Evolutionary conservation across 257 asterid genomes (phyloP).

Genomic region (Thymus mandschuricus): DNA sequence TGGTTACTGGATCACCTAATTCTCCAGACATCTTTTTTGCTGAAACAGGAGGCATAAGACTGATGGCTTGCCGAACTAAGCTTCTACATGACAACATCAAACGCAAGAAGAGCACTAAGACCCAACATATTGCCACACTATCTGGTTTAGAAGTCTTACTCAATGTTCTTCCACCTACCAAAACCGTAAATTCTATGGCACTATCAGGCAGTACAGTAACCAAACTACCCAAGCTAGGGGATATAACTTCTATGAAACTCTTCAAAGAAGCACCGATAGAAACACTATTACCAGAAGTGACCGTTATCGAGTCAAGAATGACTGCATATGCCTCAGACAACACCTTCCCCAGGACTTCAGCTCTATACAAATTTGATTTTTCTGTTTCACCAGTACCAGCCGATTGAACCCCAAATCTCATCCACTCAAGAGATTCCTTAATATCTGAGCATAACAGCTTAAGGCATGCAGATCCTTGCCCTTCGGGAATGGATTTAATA

Average conservation of each 20-base stretch:
- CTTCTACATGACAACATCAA: slow-evolving; percentile 67
- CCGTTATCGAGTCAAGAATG: slow-evolving; percentile 71
- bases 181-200: slow-evolving; percentile 43
- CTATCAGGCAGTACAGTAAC: slow-evolving; percentile 47
- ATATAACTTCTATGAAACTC: slow-evolving; percentile 55
- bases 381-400: slow-evolving; percentile 37
- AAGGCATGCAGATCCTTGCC: slow-evolving; percentile 85
- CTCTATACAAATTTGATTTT: slow-evolving; percentile 42
- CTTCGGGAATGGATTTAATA: slow-evolving; percentile 83
- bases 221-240: slow-evolving; percentile 55
- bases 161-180: slow-evolving; percentile 48
- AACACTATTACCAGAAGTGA: slow-evolving; percentile 78
- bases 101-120: slow-evolving; percentile 62
- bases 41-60: slow-evolving; percentile 65
- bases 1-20: slow-evolving; percentile 57
- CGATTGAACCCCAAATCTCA: slow-evolving; percentile 48
- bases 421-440: slow-evolving; percentile 74
- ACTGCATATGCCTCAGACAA: slow-evolving; percentile 67
- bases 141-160: slow-evolving; percentile 37
- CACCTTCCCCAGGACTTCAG: slow-evolving; percentile 72
- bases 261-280: slow-evolving; percentile 64
- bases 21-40: slow-evolving; percentile 66
- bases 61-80: slow-evolving; percentile 67
- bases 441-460: slow-evolving; percentile 60
- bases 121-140: slow-evolving; percentile 57